These are phyloP conservation scores for Colletotrichum chrysophilum DNA, from an alignment of 2,329 filamentous ascomycete species.

Conservation along the genomic window DNA sequence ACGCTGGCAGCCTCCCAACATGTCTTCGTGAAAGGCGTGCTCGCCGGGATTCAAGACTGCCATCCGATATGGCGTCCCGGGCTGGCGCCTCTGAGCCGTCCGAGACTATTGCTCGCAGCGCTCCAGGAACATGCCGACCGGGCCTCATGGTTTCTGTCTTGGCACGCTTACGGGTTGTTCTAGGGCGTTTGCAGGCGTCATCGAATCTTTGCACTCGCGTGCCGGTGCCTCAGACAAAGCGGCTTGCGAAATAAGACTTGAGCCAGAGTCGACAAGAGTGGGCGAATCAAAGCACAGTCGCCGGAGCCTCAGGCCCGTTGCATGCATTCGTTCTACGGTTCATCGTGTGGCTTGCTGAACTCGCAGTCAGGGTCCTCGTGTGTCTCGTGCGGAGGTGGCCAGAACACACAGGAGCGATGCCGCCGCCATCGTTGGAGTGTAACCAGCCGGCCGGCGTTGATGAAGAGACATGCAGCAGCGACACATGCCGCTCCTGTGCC, in stretches of 20 bases:
- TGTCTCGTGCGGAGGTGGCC: background rate
- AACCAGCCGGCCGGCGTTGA: conserved; percentile 2
- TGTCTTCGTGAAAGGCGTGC: background rate
- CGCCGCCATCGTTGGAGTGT: conserved; percentile 4
- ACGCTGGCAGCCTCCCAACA: background rate
- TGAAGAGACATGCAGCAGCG: conserved; percentile 5
- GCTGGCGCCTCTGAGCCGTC: background rate
- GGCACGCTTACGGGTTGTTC: background rate
- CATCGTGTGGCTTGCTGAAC: background rate
- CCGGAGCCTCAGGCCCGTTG: background rate
- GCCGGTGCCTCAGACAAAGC: background rate
- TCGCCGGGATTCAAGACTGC: background rate
- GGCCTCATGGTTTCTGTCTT: background rate
- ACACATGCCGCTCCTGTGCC: background rate
- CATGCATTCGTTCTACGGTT: background rate
- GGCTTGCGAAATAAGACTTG: background rate
- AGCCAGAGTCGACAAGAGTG: background rate
- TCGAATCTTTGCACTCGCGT: background rate
- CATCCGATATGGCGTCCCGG: background rate
- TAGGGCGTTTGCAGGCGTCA: conserved; percentile 3
- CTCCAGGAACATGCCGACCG: background rate
- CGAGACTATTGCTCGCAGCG: background rate
- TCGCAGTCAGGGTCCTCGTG: background rate
- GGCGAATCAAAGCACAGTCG: background rate
- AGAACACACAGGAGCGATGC: background rate